These are phyloP conservation scores for Tulasnella sp. DNA, from an alignment of 768 basidiomycete genomes.

Conservation along the genomic window DNA sequence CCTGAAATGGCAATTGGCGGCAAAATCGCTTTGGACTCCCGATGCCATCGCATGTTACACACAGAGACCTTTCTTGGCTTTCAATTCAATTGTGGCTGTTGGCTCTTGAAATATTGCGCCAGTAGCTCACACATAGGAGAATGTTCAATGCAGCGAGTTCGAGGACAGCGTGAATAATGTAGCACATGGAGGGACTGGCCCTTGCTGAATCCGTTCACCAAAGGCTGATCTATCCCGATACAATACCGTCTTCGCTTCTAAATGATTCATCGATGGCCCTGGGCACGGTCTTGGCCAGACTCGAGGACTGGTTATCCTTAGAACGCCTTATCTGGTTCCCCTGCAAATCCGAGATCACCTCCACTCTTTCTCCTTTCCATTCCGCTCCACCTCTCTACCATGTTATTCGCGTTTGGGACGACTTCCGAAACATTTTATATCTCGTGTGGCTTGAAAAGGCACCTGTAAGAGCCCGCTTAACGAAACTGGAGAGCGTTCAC, in stretches of 20 bases:
- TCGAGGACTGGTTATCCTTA: not conserved
- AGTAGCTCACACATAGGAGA: not conserved
- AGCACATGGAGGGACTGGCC: not conserved
- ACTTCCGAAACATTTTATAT: slow-evolving; percentile 11
- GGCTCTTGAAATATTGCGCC: not conserved
- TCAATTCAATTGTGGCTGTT: not conserved
- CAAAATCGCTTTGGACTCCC: not conserved
- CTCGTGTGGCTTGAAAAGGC: not conserved
- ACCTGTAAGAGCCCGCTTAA: not conserved
- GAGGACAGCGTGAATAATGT: not conserved
- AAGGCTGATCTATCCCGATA: not conserved
- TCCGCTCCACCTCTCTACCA: not conserved
- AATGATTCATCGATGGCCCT: not conserved
- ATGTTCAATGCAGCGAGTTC: not conserved
- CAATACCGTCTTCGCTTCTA: not conserved
- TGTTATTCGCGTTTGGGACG: slow-evolving; percentile 21
- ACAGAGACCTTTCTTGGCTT: not conserved
- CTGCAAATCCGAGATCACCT: not conserved
- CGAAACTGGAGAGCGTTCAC: not conserved
- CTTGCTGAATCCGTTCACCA: not conserved
- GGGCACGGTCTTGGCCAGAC: not conserved
- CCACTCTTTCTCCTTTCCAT: slow-evolving; percentile 4
- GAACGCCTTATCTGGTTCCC: not conserved
- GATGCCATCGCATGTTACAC: not conserved
- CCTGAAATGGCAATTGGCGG: not conserved